A percentile compares a stretch with the other conserved stretches of the same genome.
Conservation (phyloP, 164 flowering plant genomes). For the Chloranthus sessilifolius region DNA sequence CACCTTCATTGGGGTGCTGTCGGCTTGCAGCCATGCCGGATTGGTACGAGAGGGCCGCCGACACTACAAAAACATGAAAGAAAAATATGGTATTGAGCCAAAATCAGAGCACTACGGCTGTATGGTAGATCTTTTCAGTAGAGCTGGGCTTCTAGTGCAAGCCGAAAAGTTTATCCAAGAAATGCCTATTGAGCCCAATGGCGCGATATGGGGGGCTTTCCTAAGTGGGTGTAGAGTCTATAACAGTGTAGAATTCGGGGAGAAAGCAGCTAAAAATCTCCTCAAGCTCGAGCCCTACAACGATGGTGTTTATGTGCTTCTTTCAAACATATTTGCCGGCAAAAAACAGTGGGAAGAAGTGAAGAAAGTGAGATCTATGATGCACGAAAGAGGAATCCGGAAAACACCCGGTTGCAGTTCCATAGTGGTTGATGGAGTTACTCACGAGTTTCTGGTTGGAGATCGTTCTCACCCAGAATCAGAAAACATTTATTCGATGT, state of each 20-base stretch:
- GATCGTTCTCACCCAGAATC: slow-evolving; percentile 9
- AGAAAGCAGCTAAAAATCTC: neutral
- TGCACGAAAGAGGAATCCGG: slow-evolving; percentile 8
- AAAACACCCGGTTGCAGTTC: slow-evolving; percentile 13
- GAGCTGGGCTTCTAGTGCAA: slow-evolving; percentile 11
- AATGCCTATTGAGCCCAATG: slow-evolving; percentile 13
- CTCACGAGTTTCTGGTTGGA: slow-evolving; percentile 11
- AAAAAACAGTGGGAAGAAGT: slow-evolving; percentile 2
- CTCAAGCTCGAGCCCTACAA: slow-evolving; percentile 1
- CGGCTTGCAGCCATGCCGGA: slow-evolving; percentile 13
- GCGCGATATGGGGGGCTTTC: slow-evolving; percentile 9
- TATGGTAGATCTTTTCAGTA: slow-evolving; percentile 10
- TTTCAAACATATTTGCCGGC: slow-evolving; percentile 7
- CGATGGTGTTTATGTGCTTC: slow-evolving; percentile 8
- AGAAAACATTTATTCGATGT: slow-evolving; percentile 1
- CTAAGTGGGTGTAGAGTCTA: slow-evolving; percentile 5
- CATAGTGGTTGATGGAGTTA: slow-evolving; percentile 6
- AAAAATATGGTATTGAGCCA: slow-evolving; percentile 1
- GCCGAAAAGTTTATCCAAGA: slow-evolving; percentile 7
- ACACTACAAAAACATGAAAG: slow-evolving; percentile 3
- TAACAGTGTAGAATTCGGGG: slow-evolving; percentile 2
- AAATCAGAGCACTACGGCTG: slow-evolving; percentile 11
- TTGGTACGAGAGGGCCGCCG: slow-evolving; percentile 8
- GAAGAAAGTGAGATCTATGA: slow-evolving; percentile 1
- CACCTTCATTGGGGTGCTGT: slow-evolving; percentile 5